These are phyloP conservation scores for Trichoderma cornu-damae DNA, from an alignment of 2,329 filamentous ascomycete species.

Conservation along the genomic window DNA sequence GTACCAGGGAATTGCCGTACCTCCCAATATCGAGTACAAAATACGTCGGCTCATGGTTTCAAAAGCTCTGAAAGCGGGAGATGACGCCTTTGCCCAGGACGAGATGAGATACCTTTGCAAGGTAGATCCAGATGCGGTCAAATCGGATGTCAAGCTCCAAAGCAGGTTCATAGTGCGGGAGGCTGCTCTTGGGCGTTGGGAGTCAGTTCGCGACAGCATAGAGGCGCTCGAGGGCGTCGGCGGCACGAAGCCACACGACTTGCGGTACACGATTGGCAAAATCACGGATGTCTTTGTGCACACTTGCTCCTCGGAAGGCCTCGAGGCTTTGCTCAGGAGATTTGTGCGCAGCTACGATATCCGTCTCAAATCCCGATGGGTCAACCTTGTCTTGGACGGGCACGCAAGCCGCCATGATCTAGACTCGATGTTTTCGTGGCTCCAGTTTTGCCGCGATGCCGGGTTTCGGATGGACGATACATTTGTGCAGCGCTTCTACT, in stretches of 20 bases:
- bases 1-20: slow-evolving; percentile 22
- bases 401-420: slow-evolving; percentile 30
- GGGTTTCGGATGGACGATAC: slow-evolving; percentile 29
- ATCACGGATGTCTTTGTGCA: slow-evolving; percentile 35
- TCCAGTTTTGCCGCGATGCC: slow-evolving; percentile 30
- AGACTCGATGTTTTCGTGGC: slow-evolving; percentile 29
- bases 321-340: slow-evolving; percentile 29
- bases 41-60: slow-evolving; percentile 28
- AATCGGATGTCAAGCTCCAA: slow-evolving; percentile 28
- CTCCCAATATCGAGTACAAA: slow-evolving; percentile 25
- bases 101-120: slow-evolving; percentile 26
- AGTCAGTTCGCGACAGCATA: slow-evolving; percentile 23
- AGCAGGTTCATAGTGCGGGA: slow-evolving; percentile 27
- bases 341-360: slow-evolving; percentile 27
- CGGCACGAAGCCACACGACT: slow-evolving; percentile 22
- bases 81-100: slow-evolving; percentile 25
- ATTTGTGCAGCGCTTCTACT: slow-evolving; percentile 28
- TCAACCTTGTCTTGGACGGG: slow-evolving; percentile 29
- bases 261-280: slow-evolving; percentile 27
- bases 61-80: slow-evolving; percentile 27
- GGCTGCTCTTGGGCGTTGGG: slow-evolving; percentile 29
- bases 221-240: slow-evolving; percentile 21
- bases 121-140: slow-evolving; percentile 21
- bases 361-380: slow-evolving; percentile 27
- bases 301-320: slow-evolving; percentile 24